phyloP scores from a whole-genome alignment of 306 rosid genomes.

The Castanospermum australe region DNA sequence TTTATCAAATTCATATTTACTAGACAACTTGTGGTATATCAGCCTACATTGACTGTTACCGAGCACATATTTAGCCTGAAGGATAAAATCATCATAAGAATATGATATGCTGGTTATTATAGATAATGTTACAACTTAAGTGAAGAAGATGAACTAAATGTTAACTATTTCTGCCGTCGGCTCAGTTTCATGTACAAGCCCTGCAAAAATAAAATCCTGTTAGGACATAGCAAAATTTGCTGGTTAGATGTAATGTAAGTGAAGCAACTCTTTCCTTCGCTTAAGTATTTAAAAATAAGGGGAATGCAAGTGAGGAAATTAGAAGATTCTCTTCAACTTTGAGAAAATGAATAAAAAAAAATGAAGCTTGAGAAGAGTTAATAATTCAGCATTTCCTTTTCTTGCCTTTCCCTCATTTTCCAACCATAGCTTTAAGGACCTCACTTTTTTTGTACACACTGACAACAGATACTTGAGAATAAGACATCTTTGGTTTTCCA shows the following conservation, averaged over 20 bases:
- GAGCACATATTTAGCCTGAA: not conserved
- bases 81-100: not conserved
- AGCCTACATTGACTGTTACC: too few relatives aligned
- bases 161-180: conserved; percentile 45
- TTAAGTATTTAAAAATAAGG: not conserved
- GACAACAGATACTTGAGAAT: not conserved
- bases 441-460: not conserved
- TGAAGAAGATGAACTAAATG: conserved; percentile 30
- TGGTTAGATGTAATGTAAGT: not conserved
- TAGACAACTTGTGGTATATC: not conserved
- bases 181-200: conserved; percentile 95
- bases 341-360: not conserved
- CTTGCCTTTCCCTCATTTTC: not conserved
- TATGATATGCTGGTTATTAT: not conserved
- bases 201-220: conserved; percentile 53
- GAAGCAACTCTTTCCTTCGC: not conserved
- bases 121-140: conserved; percentile 23
- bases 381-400: not conserved
- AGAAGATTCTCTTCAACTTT: not conserved
- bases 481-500: not conserved
- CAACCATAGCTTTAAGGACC: not conserved
- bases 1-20: conserved; percentile 24
- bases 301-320: not conserved
- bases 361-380: not conserved
- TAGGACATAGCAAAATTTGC: conserved; percentile 3